Conservation (phyloP, 2,329 filamentous ascomycete genomes). For the Lasiodiplodia citricola region DNA sequence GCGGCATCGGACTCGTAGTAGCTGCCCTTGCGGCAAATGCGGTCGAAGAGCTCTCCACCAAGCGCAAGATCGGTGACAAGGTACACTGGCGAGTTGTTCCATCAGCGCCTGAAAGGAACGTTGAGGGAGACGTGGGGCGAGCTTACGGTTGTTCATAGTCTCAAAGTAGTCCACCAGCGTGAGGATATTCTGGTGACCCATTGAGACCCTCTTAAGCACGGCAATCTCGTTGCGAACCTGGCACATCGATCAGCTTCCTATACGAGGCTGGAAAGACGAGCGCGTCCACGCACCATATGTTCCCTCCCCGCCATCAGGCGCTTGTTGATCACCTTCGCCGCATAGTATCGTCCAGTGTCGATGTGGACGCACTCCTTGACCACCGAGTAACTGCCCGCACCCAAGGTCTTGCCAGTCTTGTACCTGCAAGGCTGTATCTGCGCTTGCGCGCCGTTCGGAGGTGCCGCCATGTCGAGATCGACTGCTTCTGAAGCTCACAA, state of each 20-base stretch:
- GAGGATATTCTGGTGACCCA: slow-evolving; percentile 98
- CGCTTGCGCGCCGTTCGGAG: slow-evolving; percentile 12
- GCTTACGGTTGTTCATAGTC: slow-evolving; percentile 92
- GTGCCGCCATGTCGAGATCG: slow-evolving; percentile 17
- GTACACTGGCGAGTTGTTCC: slow-evolving; percentile 66
- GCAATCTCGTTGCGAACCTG: slow-evolving; percentile 98
- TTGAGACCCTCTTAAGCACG: slow-evolving; percentile 95
- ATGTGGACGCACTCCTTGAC: slow-evolving; percentile 99
- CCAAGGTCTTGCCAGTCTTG: slow-evolving; percentile 97
- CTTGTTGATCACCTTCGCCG: slow-evolving; percentile 99
- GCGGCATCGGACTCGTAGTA: slow-evolving; percentile 98
- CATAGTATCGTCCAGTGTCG: slow-evolving; percentile 96
- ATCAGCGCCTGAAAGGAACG: neutral
- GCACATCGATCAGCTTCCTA: neutral
- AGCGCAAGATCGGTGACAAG: slow-evolving; percentile 96
- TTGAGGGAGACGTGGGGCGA: neutral
- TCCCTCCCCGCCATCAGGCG: slow-evolving; percentile 94
- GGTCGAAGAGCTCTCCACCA: slow-evolving; percentile 95
- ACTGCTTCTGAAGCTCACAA: neutral
- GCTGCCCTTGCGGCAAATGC: slow-evolving; percentile 96
- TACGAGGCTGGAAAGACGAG: neutral
- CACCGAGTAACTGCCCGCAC: slow-evolving; percentile 94
- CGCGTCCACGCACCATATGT: slow-evolving; percentile 77
- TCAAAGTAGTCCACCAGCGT: slow-evolving; percentile 99
- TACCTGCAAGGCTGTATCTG: slow-evolving; percentile 90